Conservation (phyloP, 768 basidiomycete species). For the Porphyrellus cyaneotinctus region DNA sequence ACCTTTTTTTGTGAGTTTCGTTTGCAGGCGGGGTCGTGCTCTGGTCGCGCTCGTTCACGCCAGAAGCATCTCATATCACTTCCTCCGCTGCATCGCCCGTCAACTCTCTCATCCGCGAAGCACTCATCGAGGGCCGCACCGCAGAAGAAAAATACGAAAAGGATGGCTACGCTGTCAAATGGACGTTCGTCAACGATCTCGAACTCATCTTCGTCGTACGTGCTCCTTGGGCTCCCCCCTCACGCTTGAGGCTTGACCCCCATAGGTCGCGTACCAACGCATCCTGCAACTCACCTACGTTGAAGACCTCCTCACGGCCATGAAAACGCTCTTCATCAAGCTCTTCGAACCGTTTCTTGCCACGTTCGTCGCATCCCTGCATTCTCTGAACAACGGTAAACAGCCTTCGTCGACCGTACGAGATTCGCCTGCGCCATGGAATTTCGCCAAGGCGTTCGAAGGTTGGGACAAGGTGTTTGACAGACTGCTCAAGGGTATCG, state of each 20-base stretch:
- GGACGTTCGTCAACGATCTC: constrained; percentile 93
- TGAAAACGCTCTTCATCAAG: constrained; percentile 83
- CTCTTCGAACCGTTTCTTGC: constrained; percentile 81
- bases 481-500: constrained; percentile 65
- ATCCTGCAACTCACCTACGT: constrained; percentile 94
- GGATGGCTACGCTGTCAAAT: constrained; percentile 91
- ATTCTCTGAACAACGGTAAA: constrained; percentile 52
- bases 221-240: constrained; percentile 11
- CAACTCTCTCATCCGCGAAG: constrained; percentile 84
- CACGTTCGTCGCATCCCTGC: constrained; percentile 79
- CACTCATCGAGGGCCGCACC: constrained; percentile 85
- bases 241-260: neutral
- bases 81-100: constrained; percentile 76
- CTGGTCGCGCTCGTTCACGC: constrained; percentile 94
- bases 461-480: constrained; percentile 84
- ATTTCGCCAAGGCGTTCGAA: constrained; percentile 66
- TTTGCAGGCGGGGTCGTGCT: constrained; percentile 81
- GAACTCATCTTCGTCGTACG: constrained; percentile 95
- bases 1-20: neutral
- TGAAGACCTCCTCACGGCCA: constrained; percentile 75
- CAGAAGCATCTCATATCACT: constrained; percentile 67
- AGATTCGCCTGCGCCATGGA: constrained; percentile 48
- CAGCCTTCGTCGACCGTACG: constrained; percentile 29
- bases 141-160: constrained; percentile 85
- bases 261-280: constrained; percentile 91